Conservation (phyloP, 495 filamentous ascomycete species). For the Viridothelium virens region DNA sequence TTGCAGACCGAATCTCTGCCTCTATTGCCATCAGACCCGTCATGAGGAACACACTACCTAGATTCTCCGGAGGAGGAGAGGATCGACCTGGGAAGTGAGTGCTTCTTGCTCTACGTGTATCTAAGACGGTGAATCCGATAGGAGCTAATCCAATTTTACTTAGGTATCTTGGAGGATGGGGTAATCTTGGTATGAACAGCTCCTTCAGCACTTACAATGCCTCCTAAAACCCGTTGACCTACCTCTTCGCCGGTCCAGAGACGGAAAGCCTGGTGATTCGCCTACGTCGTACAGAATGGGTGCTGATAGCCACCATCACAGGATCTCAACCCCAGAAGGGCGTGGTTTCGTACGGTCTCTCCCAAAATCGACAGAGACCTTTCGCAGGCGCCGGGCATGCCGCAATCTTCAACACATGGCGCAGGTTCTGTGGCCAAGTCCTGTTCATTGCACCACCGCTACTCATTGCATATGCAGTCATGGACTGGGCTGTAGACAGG, state of each 20-base stretch:
- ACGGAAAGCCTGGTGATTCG: neutral
- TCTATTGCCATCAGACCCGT: neutral
- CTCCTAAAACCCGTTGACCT: constrained; percentile 14
- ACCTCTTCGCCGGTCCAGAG: neutral
- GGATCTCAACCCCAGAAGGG: constrained; percentile 44
- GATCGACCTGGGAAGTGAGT: constrained; percentile 37
- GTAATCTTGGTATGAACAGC: constrained; percentile 59
- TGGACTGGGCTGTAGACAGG: constrained; percentile 84
- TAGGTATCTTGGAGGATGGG: constrained; percentile 83
- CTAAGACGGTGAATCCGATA: neutral
- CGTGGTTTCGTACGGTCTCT: constrained; percentile 46
- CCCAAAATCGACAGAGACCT: constrained; percentile 48
- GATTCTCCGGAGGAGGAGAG: constrained; percentile 27
- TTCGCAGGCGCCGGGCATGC: constrained; percentile 44
- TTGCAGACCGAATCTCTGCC: neutral
- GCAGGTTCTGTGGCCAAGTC: constrained; percentile 56
- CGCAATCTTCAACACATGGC: constrained; percentile 58
- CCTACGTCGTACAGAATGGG: neutral
- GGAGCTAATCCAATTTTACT: neutral
- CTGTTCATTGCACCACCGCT: constrained; percentile 79
- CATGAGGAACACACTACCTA: constrained; percentile 1
- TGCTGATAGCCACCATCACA: constrained; percentile 10
- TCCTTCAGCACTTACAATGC: neutral
- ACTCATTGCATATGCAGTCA: constrained; percentile 60
- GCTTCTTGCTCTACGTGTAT: neutral